Evolutionary conservation across 371 early-diverging fungal genomes (phyloP), one percentile per base, ranked within the genome.

Genomic region (Saksenaea oblongispora): DNA sequence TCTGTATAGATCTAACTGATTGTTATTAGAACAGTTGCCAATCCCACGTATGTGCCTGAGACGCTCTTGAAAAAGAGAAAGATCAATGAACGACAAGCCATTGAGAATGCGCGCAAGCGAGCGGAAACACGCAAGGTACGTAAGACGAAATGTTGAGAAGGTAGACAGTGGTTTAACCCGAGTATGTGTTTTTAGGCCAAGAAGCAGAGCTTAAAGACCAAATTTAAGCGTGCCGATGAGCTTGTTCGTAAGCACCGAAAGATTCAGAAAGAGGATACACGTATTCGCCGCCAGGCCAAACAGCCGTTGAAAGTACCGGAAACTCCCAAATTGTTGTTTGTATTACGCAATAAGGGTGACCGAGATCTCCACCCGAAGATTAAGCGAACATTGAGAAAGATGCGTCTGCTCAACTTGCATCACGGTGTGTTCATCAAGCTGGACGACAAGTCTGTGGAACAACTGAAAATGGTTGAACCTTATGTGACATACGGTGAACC

Each of bases 341-440:
- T 99, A 47, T 84, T 97, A 76, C 95, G 93, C 72, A 92, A 92
- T 79, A 91, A 92, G 83, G 93, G 85, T 73, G 91, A 95, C 85
- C 94, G 91, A 90, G 93, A 95, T 78, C 88, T 98, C 62, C 89
- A 98, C 54, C 99, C 99, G 72, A 95, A 95, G 88, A 91, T 97
- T 66, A 87, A 94, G 76, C 97, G 97, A 87, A 92, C 95, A 59
- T 89, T 99, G 61, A 93, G 96, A 81, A 88, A 96, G 59, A 82
- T 99, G 76, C 94, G 99, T 84, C 89, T 99, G 70, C 87, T 88
- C 71, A 95, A 93, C 84, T 94, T 98, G 89, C 98, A 99, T 93
- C 89, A 87, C 80, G 99, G 93, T 75, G 95, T 95, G 68, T 99
- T 99, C 78, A 89, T 99, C 55, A 89, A 90, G 55, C 92, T 98